phyloP scores from a whole-genome alignment of 129 eudicot genomes.

The Lactuca sativa region DNA sequence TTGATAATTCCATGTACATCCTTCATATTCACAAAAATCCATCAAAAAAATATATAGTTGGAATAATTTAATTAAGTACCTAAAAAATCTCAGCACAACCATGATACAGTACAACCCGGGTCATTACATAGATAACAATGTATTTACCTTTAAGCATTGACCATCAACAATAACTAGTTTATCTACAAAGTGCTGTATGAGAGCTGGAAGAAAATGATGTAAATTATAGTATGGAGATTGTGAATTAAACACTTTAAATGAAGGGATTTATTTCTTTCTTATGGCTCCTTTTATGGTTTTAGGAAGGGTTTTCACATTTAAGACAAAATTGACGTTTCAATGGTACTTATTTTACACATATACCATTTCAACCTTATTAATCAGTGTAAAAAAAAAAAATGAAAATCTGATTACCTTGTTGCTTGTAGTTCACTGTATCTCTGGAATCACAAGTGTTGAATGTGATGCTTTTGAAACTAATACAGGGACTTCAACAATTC shows the following conservation, averaged over 20 bases:
- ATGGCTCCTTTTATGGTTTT: slow-evolving; percentile 91
- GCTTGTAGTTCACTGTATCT: too few relatives aligned
- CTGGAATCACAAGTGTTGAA: slow-evolving; percentile 69
- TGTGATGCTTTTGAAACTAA: slow-evolving; percentile 3
- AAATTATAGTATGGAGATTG: slow-evolving; percentile 77
- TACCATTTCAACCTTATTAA: not conserved
- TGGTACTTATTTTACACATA: slow-evolving; percentile 2
- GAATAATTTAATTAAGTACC: too few relatives aligned
- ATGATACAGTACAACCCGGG: too few relatives aligned
- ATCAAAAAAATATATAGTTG: not conserved
- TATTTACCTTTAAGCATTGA: slow-evolving; percentile 99
- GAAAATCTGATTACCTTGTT: too few relatives aligned
- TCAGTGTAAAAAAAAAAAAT: not conserved
- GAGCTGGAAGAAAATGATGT: slow-evolving; percentile 77
- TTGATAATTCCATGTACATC: slow-evolving; percentile 96
- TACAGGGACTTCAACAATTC: too few relatives aligned
- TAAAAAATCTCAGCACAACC: too few relatives aligned
- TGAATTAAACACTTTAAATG: slow-evolving; percentile 66
- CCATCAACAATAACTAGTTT: slow-evolving; percentile 85
- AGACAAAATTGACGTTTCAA: slow-evolving; percentile 5
- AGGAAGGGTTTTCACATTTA: slow-evolving; percentile 81
- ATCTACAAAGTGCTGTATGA: slow-evolving; percentile 74
- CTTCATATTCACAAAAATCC: slow-evolving; percentile 36
- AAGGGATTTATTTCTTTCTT: slow-evolving; percentile 83
- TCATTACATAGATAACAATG: too few relatives aligned